These are phyloP conservation scores for Kwoniella bestiolae DNA, from an alignment of 768 basidiomycete species.

Conservation along the genomic window DNA sequence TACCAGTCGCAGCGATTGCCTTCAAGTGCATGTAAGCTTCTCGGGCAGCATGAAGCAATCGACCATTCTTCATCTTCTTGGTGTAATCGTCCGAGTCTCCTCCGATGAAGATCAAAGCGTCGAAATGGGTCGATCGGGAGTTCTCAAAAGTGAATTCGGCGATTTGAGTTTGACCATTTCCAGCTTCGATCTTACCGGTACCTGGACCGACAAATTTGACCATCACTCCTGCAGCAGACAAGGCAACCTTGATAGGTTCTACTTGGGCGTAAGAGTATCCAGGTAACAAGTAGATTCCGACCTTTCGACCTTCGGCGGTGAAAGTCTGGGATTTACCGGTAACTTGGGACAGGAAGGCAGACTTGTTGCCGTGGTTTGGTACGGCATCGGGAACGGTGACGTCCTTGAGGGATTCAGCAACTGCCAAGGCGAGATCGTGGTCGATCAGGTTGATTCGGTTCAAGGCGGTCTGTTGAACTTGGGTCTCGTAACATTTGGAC, in stretches of 20 bases:
- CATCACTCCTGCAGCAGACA: conserved; percentile 65
- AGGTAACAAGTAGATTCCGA: conserved; percentile 76
- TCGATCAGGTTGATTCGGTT: conserved; percentile 73
- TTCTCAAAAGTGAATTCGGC: conserved; percentile 65
- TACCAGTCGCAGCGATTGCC: conserved; percentile 74
- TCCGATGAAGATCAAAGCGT: conserved; percentile 77
- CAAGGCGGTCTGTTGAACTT: conserved; percentile 72
- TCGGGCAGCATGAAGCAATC: conserved; percentile 77
- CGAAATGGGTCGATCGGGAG: conserved; percentile 81
- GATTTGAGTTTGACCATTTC: conserved; percentile 56
- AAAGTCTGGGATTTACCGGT: conserved; percentile 55
- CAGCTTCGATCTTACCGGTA: conserved; percentile 64
- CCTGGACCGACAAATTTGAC: conserved; percentile 62
- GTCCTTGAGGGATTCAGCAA: conserved; percentile 71
- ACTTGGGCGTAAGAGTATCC: conserved; percentile 72
- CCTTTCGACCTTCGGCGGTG: conserved; percentile 65
- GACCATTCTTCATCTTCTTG: conserved; percentile 69
- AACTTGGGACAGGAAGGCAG: conserved; percentile 66
- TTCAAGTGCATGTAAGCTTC: conserved; percentile 89
- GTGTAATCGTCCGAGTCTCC: conserved; percentile 63
- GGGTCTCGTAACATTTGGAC: conserved; percentile 76
- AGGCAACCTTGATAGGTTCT: conserved; percentile 64
- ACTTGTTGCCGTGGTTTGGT: conserved; percentile 66
- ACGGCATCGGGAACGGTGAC: conserved; percentile 64
- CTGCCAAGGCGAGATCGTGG: conserved; percentile 69